Percentiles rank a stretch among this genome's conserved stretches.
phyloP scores from a whole-genome alignment of 1,284 basidiomycete genomes.

The Coniophora puteana region DNA sequence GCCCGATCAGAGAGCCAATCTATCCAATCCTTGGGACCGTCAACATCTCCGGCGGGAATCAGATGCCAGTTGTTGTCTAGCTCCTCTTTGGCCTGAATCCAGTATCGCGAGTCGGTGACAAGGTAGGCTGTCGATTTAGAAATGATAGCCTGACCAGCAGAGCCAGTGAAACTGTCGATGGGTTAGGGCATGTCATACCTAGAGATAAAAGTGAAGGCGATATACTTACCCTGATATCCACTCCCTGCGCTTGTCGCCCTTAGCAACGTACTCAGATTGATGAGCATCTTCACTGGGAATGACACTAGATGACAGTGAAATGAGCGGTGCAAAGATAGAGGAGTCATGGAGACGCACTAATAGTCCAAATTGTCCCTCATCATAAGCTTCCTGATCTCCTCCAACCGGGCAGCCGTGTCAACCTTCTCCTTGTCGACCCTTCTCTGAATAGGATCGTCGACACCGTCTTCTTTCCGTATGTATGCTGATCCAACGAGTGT shows the following conservation, averaged over 20 bases:
- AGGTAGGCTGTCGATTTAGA: conserved; percentile 66
- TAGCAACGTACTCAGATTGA: conserved; percentile 83
- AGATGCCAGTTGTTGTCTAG: conserved; percentile 79
- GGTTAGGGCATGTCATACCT: conserved; percentile 8
- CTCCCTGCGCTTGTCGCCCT: conserved; percentile 77
- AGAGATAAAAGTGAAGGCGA: background rate
- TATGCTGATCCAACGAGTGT: conserved; percentile 71
- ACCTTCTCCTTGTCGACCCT: conserved; percentile 44
- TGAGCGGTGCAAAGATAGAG: conserved; percentile 10
- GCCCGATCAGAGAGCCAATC: conserved; percentile 67
- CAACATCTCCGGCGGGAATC: conserved; percentile 58
- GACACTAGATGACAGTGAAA: conserved; percentile 36
- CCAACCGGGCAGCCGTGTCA: conserved; percentile 62
- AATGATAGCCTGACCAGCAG: conserved; percentile 81
- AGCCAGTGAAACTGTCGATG: conserved; percentile 71
- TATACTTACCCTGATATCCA: conserved; percentile 76
- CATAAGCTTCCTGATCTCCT: conserved; percentile 69
- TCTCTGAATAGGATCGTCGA: too few species aligned
- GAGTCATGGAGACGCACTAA: conserved; percentile 58
- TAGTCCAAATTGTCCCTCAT: conserved; percentile 74
- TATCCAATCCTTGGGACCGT: conserved; percentile 70
- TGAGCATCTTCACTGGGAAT: conserved; percentile 88
- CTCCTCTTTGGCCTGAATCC: conserved; percentile 79
- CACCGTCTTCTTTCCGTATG: conserved; percentile 63
- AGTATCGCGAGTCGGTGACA: conserved; percentile 88